Evolutionary conservation across 805 yeast species (phyloP).

Genomic region (Pichia nanzhaoensis): DNA sequence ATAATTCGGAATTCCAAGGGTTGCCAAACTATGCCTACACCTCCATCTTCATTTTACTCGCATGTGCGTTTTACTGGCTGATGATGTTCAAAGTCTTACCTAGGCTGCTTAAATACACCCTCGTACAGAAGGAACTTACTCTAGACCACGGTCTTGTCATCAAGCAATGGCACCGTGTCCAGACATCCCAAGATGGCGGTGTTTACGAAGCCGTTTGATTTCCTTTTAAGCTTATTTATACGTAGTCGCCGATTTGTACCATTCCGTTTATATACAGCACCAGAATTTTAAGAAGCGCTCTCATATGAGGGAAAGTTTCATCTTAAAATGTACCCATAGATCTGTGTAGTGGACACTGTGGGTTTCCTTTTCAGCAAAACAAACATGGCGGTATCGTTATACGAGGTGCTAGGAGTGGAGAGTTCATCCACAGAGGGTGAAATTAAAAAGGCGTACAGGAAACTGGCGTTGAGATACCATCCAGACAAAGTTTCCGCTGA

Average conservation of each 20-base stretch:
- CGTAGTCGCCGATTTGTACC: too few relatives aligned
- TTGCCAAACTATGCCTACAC: conserved; percentile 46
- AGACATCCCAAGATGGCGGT: neutral
- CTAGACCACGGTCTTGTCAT: conserved; percentile 7
- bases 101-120: conserved; percentile 25
- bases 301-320: too few relatives aligned
- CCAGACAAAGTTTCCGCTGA: conserved; percentile 69
- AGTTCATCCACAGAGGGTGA: conserved; percentile 49
- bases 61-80: conserved; percentile 51
- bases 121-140: neutral
- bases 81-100: conserved; percentile 47
- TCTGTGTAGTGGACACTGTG: too few relatives aligned
- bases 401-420: conserved; percentile 18
- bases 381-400: conserved; percentile 3
- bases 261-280: too few relatives aligned
- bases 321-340: too few relatives aligned
- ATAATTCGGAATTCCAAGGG: conserved; percentile 26
- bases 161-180: neutral
- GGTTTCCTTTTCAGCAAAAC: too few relatives aligned
- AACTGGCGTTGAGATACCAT: conserved; percentile 74
- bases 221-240: neutral
- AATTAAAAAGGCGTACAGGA: conserved; percentile 78
- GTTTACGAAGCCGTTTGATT: conserved; percentile 1
- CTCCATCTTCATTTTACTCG: conserved; percentile 35
- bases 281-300: too few relatives aligned